phyloP scores from a whole-genome alignment of 2,329 filamentous ascomycete genomes.

The Rutstroemia sp. region DNA sequence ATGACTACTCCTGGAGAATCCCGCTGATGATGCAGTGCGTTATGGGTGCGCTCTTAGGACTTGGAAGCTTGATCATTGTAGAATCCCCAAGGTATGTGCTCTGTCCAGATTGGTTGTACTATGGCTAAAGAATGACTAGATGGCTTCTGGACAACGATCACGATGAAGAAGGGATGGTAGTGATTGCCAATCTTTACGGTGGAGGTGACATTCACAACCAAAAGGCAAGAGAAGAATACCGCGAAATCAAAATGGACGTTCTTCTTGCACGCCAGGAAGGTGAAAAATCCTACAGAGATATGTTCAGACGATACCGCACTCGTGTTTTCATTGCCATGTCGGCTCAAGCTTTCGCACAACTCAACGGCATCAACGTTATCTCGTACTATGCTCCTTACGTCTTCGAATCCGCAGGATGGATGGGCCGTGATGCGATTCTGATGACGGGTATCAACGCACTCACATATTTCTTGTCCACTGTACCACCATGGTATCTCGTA shows the following conservation, averaged over 20 bases:
- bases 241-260: conserved; percentile 98
- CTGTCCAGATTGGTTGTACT: neutral
- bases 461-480: conserved; percentile 84
- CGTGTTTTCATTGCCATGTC: conserved; percentile 99
- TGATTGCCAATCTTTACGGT: conserved; percentile 95
- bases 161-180: conserved; percentile 95
- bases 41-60: conserved; percentile 79
- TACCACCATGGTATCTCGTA: conserved; percentile 95
- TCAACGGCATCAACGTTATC: conserved; percentile 99
- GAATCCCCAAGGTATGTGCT: conserved; percentile 75
- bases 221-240: conserved; percentile 90
- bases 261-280: conserved; percentile 90
- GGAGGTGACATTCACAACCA: conserved; percentile 90
- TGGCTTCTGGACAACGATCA: conserved; percentile 98
- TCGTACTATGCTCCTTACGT: conserved; percentile 97
- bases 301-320: conserved; percentile 88
- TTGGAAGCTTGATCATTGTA: conserved; percentile 87
- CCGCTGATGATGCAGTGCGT: conserved; percentile 88
- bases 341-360: conserved; percentile 86
- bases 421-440: conserved; percentile 79
- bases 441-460: conserved; percentile 97
- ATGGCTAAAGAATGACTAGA: conserved; percentile 40
- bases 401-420: conserved; percentile 95
- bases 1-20: conserved; percentile 80
- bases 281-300: conserved; percentile 82